phyloP scores from a whole-genome alignment of 2,329 filamentous ascomycete species.

The Stagonosporopsis cucurbitacearum region DNA sequence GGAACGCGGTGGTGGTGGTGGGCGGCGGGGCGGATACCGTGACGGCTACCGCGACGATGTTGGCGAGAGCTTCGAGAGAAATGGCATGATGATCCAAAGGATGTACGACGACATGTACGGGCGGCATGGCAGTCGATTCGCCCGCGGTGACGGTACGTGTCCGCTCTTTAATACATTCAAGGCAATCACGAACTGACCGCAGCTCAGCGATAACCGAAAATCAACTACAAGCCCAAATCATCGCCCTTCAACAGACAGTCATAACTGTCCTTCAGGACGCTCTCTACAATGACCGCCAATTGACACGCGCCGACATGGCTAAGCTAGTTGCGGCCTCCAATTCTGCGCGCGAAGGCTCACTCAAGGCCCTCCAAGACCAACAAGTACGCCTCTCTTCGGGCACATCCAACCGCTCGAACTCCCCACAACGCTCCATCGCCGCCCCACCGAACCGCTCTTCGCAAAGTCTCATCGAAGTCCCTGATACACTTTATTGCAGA shows the following conservation, averaged over 20 bases:
- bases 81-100: slow-evolving; percentile 45
- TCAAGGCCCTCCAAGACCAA: slow-evolving; percentile 47
- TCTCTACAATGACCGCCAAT: slow-evolving; percentile 49
- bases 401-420: slow-evolving; percentile 23
- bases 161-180: not conserved
- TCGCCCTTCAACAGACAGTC: slow-evolving; percentile 53
- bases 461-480: slow-evolving; percentile 23
- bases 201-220: slow-evolving; percentile 50
- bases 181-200: slow-evolving; percentile 6
- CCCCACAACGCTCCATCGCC: slow-evolving; percentile 28
- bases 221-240: slow-evolving; percentile 52
- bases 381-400: slow-evolving; percentile 39
- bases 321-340: slow-evolving; percentile 52
- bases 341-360: slow-evolving; percentile 49
- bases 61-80: slow-evolving; percentile 39
- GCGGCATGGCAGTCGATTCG: slow-evolving; percentile 47
- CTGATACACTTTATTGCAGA: slow-evolving; percentile 41
- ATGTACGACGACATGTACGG: slow-evolving; percentile 49
- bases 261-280: slow-evolving; percentile 54
- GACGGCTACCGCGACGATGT: slow-evolving; percentile 44
- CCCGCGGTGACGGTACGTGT: slow-evolving; percentile 48
- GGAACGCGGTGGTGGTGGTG: slow-evolving; percentile 5
- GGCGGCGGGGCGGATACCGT: slow-evolving; percentile 1
- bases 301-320: slow-evolving; percentile 49
- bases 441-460: slow-evolving; percentile 36